Base-by-base conservation (phyloP, 495 filamentous ascomycete species). In the Pseudomonodictys pantanalensis region DNA sequence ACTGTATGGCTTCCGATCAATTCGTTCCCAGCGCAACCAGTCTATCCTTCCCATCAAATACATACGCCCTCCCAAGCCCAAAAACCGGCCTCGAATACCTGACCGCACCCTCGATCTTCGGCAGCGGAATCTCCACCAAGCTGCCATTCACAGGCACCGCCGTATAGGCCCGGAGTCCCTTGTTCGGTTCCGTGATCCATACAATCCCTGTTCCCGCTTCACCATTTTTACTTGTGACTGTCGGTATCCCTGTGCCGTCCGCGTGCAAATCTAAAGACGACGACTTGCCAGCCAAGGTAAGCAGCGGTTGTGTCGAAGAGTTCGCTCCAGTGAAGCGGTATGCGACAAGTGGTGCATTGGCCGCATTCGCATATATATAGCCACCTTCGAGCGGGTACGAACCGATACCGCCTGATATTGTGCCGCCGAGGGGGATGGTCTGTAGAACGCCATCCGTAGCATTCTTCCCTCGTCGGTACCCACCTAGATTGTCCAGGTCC, bases 341-440 rank as follows among this genome's bases (percentile, higher is more conserved):
- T 18, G 49, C 67, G 33, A 43, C 22, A 3, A 25, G 41, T 12
- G 56, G 52, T n/a, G 52, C 33, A 23, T 66, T 62, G 32, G 71
- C 71, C 23, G 70, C 71, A 15, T 72, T 75, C 45, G 71, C 71
- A 54, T 79, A 79, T 46, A 79, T 70, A 55, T 72, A 79, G 5
- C 77, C 77, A 10, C 77, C 77, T 62, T 76, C 77, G 1, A 77
- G 58, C 7, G 77, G 77, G 62, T 78, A 78, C 12, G 71, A 73
- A 0, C 76, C 77, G 2, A 66, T 46, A 18, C 74, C 77, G 20
- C 73, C 77, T 63, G 74, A 78, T 0, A 78, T 72, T 48, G 18
- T 22, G 20, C 64, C 56, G 6, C 62, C 52, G 12, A 68, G 60
- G n/a, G 56, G 67, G 42, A 78, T 73, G 1, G 73, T 76, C 56